Base-by-base conservation (phyloP, 768 basidiomycete genomes). In the Mycena epipterygia region DNA sequence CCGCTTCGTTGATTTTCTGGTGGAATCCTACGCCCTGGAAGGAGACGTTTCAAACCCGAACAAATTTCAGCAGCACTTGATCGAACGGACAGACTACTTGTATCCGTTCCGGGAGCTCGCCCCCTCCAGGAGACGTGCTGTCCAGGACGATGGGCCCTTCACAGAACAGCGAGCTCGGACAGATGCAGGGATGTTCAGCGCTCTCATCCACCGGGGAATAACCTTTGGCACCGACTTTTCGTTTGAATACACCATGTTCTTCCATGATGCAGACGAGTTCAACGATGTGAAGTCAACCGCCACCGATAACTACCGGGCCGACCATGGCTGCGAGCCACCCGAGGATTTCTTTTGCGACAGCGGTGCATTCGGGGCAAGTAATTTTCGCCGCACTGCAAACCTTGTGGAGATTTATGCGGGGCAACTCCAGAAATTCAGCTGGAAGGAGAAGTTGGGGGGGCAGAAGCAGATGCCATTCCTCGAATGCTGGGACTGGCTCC, bases 51-150 rank as follows among this genome's bases (percentile, higher is more conserved):
- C n/a, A n/a, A n/a, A n/a, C n/a, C n/a, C 52, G 21, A 56, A 44
- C n/a, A 1, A n/a, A 5, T 56, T 35, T 11, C 51, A 62, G 21
- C 13, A 29, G 2, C 4, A 44, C 8, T 21, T 61, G 11, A 0
- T 41, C 21, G 9, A 42, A 1, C 30, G 21, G 7, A 62, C 32
- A 30, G 56, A 69, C 30, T 49, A 46, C 30, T 8, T 58, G 9
- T 51, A 21, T 33, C 68, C 68, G 16, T 69, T 57, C 21, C 41
- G 61, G 0, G 48, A 69, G 33, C 32, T 33, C 1, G 68, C 37
- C 7, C 68, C 68, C 9, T 69, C 61, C 1, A 41, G 52, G 6
- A 2, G 2, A 2, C 42, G 46, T 2, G 25, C 42, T 13, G 11
- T 14, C 1, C 19, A 19, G 5, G 4, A 42, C 2, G 27, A 49